Evolutionary conservation across 371 early-diverging fungal species (phyloP), one percentile per base, ranked within the genome.

Genomic region (Mortierella sp.): DNA sequence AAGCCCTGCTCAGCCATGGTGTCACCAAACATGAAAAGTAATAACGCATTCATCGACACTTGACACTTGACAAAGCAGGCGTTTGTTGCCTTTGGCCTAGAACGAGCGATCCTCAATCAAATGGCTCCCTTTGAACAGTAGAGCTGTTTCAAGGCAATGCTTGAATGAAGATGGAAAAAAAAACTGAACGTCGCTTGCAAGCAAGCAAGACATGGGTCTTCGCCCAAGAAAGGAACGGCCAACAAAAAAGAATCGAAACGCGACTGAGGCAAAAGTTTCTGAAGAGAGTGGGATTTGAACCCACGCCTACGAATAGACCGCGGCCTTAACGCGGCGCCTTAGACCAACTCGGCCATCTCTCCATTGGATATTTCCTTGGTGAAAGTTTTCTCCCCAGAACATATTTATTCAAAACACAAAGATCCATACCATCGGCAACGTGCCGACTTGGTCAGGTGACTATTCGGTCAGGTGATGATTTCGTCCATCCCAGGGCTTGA

Each of bases 251-350:
- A 31, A 3, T 3, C n/a, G n/a, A 3, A 31, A 64, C 8, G 24
- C 19, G 3, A 37, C 21, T 0, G 1, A 21, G 13, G 43, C 67
- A 69, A 75, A 75, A 75, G 34, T 64, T 50, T 16, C 13, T 75
- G 75, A 75, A 75, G 75, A 75, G 75, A 75, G 75, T 75, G 75
- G 75, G 75, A 75, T 75, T 75, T 75, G 75, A 75, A 75, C 75
- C 75, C 75, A 75, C 75, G 75, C 75, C 75, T 75, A 75, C 75
- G 75, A 75, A 75, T 75, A 75, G 75, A 75, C 75, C 75, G 75
- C 75, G 75, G 75, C 75, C 75, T 75, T 75, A 64, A 55, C 57
- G 57, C 57, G 57, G 57, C 57, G 57, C 57, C 57, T 55, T 55
- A 55, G 57, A 55, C 57, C 57, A 55, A 55, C 57, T 55, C n/a